A percentile compares a stretch with the other conserved stretches of the same genome.
Evolutionary conservation across 2,329 filamentous ascomycete genomes (phyloP).

Genomic region (Trichoderma brevicompactum): DNA sequence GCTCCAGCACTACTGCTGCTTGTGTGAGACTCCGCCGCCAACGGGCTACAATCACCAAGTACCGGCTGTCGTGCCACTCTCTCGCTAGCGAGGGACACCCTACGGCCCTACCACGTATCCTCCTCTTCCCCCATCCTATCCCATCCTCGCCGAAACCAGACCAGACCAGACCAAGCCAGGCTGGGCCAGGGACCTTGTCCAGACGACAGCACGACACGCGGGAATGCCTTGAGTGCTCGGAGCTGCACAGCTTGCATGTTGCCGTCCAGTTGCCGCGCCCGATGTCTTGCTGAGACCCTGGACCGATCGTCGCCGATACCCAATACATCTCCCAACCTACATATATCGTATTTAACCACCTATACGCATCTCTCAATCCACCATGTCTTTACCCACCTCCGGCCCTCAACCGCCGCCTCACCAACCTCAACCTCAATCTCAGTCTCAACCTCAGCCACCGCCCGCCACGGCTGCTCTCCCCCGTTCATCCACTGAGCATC

Average conservation of each 20-base stretch:
- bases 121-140: conserved; percentile 6
- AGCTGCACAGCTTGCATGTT: conserved; percentile 30
- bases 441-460: conserved; percentile 32
- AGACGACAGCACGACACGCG: conserved; percentile 25
- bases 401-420: conserved; percentile 4
- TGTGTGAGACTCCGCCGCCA: conserved; percentile 25
- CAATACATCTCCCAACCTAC: conserved; percentile 27
- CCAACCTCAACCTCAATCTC: conserved; percentile 3
- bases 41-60: conserved; percentile 14
- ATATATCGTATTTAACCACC: conserved; percentile 27
- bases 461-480: conserved; percentile 35
- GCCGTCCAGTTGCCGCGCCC: conserved; percentile 25
- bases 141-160: conserved; percentile 4
- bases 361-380: conserved; percentile 19
- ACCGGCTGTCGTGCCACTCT: conserved; percentile 27
- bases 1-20: background rate
- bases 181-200: conserved; percentile 27
- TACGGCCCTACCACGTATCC: conserved; percentile 26
- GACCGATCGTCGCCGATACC: conserved; percentile 28
- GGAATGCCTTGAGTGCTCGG: conserved; percentile 24
- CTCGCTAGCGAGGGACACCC: conserved; percentile 27
- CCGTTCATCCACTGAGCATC: conserved; percentile 36
- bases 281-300: conserved; percentile 30
- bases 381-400: conserved; percentile 29
- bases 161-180: conserved; percentile 9